Evolutionary conservation across 768 basidiomycete genomes (phyloP), one percentile per base, ranked within the genome.

Genomic region (Rhodotorula sphaerocarpa): DNA sequence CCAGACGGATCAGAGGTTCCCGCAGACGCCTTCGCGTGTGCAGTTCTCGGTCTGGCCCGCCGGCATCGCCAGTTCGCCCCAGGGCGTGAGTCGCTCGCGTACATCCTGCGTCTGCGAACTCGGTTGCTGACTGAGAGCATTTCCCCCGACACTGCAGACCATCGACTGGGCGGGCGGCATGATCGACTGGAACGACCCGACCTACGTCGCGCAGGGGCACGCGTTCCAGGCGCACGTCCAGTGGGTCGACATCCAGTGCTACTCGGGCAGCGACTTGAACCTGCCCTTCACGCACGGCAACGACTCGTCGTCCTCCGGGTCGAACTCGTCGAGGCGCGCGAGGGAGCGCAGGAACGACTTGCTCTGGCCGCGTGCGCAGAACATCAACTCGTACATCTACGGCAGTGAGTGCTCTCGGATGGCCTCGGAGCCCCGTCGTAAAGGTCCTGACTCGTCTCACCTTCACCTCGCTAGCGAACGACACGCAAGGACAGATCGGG

Each of bases 1-100:
- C 50, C 74, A 73, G 5, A n/a, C 64, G 23, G 55, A 70, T 30
- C 69, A 65, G 0, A 55, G 72, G 30, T 76, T 73, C 61, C 75
- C 75, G 23, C 69, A 71, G 23, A 75, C 75, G 3, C 75, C 75
- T 0, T 71, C 71, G 14, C 67, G 73, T 0, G 64, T 76, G 21
- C 74, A 76, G 50, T 47, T 76, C 27, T 73, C 72, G 50, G 73
- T 76, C 48, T 76, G 75, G 75, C 74, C 75, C 21, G 74, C 71
- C 0, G 75, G 75, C 0, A 71, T 72, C 48, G n/a, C 28, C 12
- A 33, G 65, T 31, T 58, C 59, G 1, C 58, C 70, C 0, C 65
- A 72, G 48, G 74, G 75, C 14, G 60, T 61, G 30, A 11, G 60
- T 61, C n/a, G 12, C 23, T 15, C 51, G 6, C 27, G n/a, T n/a